Evolutionary conservation across 2,329 filamentous ascomycete species (phyloP), one percentile per base, ranked within the genome.

Genomic region (Fusarium equiseti): DNA sequence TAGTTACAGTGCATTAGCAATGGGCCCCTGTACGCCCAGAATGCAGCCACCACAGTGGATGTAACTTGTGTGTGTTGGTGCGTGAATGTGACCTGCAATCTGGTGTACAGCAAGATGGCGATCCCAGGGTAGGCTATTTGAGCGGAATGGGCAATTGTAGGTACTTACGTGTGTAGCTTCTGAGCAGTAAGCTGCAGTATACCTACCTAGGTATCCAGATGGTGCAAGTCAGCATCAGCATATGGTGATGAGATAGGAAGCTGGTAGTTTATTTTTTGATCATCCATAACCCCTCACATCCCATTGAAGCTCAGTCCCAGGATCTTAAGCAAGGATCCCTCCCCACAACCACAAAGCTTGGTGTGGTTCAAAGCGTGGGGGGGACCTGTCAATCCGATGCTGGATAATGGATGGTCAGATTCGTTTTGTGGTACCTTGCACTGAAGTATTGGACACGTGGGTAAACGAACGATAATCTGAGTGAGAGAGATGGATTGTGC

Each of bases 331-430:
- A 59, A 55, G 55, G 51, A 45, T 58, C 68, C 51, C 68, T 58
- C 68, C 51, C 68, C 56, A 51, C 68, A 56, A 32, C 59, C 45
- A 52, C 46, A 42, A 44, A 43, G 54, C 27, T 46, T 31, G 51
- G 59, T 68, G 68, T 71, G 68, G 46, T 38, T 61, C 48, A 22
- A 57, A 66, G 55, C 68, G 68, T 69, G 68, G 68, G 49, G 67
- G 63, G 52, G 57, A 51, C 53, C 56, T 68, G 66, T 54, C 51
- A 20, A 40, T 27, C 43, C 27, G 35, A 61, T 40, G 48, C 50
- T 59, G 59, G 32, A 38, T 38, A 38, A 38, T 38, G 35, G 35
- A 52, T 46, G 29, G 8, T 40, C 54, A 29, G 22, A 20, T 26
- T 52, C 20, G 24, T n/a, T 42, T 52, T 18, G 50, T 52, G 24